Base-by-base conservation (phyloP, 345 rosid genomes). In the Lepidium didymum region DNA sequence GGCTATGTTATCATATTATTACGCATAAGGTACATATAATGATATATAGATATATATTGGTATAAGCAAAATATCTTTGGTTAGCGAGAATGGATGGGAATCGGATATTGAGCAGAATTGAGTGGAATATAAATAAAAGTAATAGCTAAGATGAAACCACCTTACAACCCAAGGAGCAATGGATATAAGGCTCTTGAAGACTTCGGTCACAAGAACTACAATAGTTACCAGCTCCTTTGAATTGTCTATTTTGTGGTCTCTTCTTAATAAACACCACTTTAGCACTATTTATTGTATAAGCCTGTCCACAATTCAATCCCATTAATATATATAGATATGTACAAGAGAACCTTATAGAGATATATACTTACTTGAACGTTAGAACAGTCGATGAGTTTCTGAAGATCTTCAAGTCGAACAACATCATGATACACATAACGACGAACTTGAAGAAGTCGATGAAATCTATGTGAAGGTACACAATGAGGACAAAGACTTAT, bases 91-190 rank as follows among this genome's bases (percentile, higher is more conserved):
- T 68, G 3, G 4, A 15, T 15, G 25, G 16, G n/a, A 33, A 29
- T 60, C 6, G 13, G 41, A 54, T 58, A 38, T 11, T 12, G 19
- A 25, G 34, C 36, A 64, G 13, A 72, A 55, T 36, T 38, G 42
- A 14, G 56, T 43, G 3, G 2, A 68, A 31, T 13, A 37, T 25
- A 3, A 10, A 25, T 38, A 65, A 23, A 13, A 56, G 45, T 47
- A 53, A 23, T 42, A 43, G 56, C 40, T 67, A 59, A 7, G 49
- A 63, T 11, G 45, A 64, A 23, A 41, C 57, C 61, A 93, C 99
- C 97, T 91, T 94, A 85, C 99, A 94, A 11, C 87, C 91, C 4
- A 94, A 81, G 45, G 99, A 94, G 87, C 99, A 94, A 63, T 91
- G 96, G 34, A 85, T 81, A 57, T 72, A 94, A 14, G 99, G 97